Conservation (phyloP, 2,329 filamentous ascomycete genomes). For the Diplodia intermedia region DNA sequence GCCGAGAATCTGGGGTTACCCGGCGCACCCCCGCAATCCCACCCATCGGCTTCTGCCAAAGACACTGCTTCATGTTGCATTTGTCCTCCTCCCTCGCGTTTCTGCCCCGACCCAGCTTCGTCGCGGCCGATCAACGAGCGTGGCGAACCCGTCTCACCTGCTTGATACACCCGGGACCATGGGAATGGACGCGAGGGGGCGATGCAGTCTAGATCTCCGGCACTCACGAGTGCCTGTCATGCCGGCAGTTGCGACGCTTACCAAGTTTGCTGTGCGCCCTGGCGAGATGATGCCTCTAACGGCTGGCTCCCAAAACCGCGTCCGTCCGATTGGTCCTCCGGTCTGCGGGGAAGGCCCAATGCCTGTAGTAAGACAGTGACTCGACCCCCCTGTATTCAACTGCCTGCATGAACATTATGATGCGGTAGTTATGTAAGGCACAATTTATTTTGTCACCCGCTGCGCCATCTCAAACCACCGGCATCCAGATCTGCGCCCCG, state of each 20-base stretch:
- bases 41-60: neutral
- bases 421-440: no score
- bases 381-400: no score
- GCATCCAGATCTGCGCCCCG: slow-evolving; percentile 6
- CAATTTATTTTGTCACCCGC: no score
- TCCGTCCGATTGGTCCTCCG: slow-evolving; percentile 5
- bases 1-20: slow-evolving; percentile 16
- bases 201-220: neutral
- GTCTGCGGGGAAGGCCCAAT: neutral
- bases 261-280: neutral
- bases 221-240: slow-evolving; percentile 11
- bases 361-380: neutral
- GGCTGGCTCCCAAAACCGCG: neutral
- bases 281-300: neutral
- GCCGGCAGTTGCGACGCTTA: slow-evolving; percentile 15
- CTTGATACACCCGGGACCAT: no score
- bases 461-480: neutral
- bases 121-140: no score
- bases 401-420: no score
- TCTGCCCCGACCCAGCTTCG: no score
- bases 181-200: no score
- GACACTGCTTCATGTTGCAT: neutral
- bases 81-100: no score
- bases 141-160: no score
- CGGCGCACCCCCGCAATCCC: slow-evolving; percentile 13